Conservation (phyloP, 1,139 yeast genomes). For the Yamadazyma friedrichii region DNA sequence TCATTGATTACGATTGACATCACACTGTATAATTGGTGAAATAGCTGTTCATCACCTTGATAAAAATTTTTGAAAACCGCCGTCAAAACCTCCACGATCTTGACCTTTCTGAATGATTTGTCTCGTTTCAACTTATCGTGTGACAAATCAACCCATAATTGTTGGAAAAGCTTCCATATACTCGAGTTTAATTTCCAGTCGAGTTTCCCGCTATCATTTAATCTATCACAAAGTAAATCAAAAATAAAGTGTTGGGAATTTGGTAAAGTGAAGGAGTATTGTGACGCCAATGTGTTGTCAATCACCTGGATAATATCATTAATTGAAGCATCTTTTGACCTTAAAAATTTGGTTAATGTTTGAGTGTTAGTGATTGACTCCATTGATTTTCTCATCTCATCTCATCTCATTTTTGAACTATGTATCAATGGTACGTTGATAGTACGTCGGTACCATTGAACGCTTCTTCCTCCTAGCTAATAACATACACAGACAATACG, state of each 20-base stretch:
- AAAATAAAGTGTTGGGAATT: constrained; percentile 57
- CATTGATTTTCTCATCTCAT: constrained; percentile 10
- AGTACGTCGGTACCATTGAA: no score
- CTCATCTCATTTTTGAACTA: constrained; percentile 2
- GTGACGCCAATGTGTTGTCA: constrained; percentile 35
- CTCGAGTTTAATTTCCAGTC: constrained; percentile 40
- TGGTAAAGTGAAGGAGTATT: constrained; percentile 55
- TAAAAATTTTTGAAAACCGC: constrained; percentile 17
- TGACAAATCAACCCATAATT: constrained; percentile 34
- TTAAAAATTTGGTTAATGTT: constrained; percentile 58
- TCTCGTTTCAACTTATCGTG: constrained; percentile 17
- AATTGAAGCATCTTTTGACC: constrained; percentile 48
- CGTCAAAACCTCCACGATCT: constrained; percentile 19
- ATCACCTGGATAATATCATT: constrained; percentile 25
- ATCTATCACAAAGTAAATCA: constrained; percentile 65
- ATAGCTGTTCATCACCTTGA: constrained; percentile 7
- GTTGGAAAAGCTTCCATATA: constrained; percentile 49
- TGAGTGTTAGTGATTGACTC: constrained; percentile 38
- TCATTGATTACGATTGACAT: constrained; percentile 20
- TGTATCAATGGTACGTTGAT: constrained; percentile 2
- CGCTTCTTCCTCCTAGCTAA: no score
- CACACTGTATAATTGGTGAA: constrained; percentile 17
- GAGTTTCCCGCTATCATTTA: constrained; percentile 45
- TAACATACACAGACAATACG: no score
- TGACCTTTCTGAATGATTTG: constrained; percentile 35